Evolutionary conservation across 2,329 filamentous ascomycete genomes (phyloP).

Genomic region (Mycosphaerella arachidis): DNA sequence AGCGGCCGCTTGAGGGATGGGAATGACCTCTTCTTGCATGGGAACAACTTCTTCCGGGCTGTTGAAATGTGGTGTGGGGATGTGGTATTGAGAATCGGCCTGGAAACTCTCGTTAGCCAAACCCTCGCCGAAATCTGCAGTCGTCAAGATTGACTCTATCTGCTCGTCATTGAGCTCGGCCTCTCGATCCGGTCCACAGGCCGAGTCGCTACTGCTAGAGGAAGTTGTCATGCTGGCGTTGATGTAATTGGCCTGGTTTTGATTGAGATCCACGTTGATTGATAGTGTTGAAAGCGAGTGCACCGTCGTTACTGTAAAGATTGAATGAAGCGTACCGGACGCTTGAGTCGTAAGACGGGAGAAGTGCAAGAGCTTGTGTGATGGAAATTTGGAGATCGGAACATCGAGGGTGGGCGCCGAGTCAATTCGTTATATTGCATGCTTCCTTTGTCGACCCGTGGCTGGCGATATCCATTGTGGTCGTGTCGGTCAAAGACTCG

Average conservation of each 20-base stretch:
- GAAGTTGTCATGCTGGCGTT: not conserved
- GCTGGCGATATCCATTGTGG: not conserved
- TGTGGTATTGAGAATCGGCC: not conserved
- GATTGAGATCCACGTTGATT: not conserved
- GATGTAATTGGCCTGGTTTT: not conserved
- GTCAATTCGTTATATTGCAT: not conserved
- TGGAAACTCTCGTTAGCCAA: conserved; percentile 4
- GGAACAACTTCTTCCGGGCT: not conserved
- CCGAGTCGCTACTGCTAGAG: not conserved
- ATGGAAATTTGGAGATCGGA: not conserved
- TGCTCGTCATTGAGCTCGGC: not conserved
- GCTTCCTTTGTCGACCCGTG: conserved; percentile 2
- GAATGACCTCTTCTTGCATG: not conserved
- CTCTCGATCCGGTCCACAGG: not conserved
- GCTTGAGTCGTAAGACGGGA: not conserved
- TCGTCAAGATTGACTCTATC: not conserved
- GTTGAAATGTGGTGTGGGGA: not conserved
- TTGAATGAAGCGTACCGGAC: conserved; percentile 6
- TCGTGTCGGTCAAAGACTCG: conserved; percentile 3
- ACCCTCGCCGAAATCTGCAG: not conserved
- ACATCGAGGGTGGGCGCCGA: not conserved
- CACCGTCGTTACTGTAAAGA: not conserved
- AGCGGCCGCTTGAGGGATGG: not conserved
- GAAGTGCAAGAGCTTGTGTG: not conserved
- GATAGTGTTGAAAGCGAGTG: not conserved